Evolutionary conservation across 192 early-diverging fungal genomes (phyloP), one percentile per base, ranked within the genome.

Genomic region (Coemansia umbellata): DNA sequence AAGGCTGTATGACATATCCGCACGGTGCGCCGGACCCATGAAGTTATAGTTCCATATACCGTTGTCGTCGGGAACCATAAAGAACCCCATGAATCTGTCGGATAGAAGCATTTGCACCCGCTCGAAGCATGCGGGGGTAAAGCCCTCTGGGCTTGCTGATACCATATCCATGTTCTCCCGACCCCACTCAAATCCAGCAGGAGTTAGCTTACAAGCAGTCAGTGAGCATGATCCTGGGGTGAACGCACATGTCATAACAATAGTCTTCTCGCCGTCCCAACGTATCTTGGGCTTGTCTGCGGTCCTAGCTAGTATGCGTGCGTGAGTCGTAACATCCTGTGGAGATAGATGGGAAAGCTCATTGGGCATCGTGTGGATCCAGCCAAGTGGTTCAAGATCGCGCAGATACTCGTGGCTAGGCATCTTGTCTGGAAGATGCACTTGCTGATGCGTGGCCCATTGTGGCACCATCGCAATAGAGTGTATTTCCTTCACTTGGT

Each of bases 31-130:
- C 8, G 96, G 89, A 8, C 94, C 96, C 93, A 96, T 95, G 70
- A 99, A 96, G 75, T 93, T 93, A 74, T 96, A 97, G 74, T 99
- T 99, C 96, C 96, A 99, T 47, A 96, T 75, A 30, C 89, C 91
- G 32, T 92, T 89, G 32, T 86, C 87, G 47, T 87, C 85, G 0
- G 96, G 96, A 2, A 97, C 94, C 93, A 99, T 93, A 50, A 99
- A 99, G 85, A 87, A 94, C 30, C 96, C 96, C 53, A 96, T 86
- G 85, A 95, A 97, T 26, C 92, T 81, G 72, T 99, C 94, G 13
- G 90, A 91, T 31, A 99, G 65, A 27, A 97, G 74, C 84, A 99
- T 95, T 77, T 99, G 96, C 37, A 97, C 94, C 72, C 91, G 92
- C 75, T 99, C 94, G 56, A 91, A 93, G 70, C 90, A 89, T 3